These are phyloP conservation scores for Kuraishia cidri DNA, from an alignment of 805 yeast genomes.

Conservation along the genomic window DNA sequence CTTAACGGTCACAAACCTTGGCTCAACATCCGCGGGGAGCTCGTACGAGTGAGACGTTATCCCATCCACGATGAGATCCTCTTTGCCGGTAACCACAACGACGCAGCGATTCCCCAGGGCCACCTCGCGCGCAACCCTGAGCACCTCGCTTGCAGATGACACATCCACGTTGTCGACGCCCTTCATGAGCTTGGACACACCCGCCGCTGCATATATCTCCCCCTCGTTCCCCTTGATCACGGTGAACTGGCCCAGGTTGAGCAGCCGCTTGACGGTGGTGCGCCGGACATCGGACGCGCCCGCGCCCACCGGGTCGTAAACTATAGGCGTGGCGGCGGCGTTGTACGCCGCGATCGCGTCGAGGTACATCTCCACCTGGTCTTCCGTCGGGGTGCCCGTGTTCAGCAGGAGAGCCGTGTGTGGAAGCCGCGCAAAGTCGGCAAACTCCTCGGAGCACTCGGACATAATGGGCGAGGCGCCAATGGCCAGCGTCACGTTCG, in stretches of 20 bases:
- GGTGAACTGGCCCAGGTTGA: conserved; percentile 48
- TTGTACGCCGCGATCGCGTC: conserved; percentile 55
- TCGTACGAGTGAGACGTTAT: conserved; percentile 9
- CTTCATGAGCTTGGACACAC: conserved; percentile 39
- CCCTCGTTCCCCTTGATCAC: conserved; percentile 83
- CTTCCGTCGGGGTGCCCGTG: conserved; percentile 61
- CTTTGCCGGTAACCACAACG: conserved; percentile 65
- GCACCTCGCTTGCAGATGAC: conserved; percentile 12
- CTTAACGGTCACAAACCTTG: conserved; percentile 21
- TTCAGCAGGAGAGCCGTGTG: conserved; percentile 54
- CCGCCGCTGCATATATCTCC: conserved; percentile 62
- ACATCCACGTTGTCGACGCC: conserved; percentile 55
- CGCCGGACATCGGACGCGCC: conserved; percentile 67
- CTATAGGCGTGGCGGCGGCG: conserved; percentile 44
- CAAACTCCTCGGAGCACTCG: conserved; percentile 58
- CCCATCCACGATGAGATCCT: conserved; percentile 44
- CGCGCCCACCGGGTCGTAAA: conserved; percentile 90
- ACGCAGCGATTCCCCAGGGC: conserved; percentile 44
- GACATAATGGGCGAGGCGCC: conserved; percentile 92
- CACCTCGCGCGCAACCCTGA: conserved; percentile 34
- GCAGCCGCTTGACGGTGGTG: conserved; percentile 32
- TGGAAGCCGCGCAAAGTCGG: conserved; percentile 51
- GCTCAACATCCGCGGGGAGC: conserved; percentile 10
- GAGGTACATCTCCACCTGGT: conserved; percentile 29
- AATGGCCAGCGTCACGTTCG: conserved; percentile 75